Evolutionary conservation across 2,329 filamentous ascomycete genomes (phyloP).

Genomic region (Ophiosphaerella herpotricha): DNA sequence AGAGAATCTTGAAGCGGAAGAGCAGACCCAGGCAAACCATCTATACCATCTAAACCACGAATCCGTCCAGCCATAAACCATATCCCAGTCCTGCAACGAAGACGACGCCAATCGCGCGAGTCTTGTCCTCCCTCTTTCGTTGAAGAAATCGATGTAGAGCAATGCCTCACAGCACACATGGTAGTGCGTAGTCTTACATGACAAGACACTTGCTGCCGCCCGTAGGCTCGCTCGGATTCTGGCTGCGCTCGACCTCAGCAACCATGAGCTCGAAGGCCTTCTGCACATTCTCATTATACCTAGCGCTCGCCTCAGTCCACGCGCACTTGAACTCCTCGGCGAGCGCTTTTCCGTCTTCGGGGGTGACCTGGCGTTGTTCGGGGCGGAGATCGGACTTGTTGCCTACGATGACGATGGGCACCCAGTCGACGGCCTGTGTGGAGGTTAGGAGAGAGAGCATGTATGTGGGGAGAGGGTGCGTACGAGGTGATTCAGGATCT

Average conservation of each 20-base stretch:
- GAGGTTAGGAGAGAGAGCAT: neutral
- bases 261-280: conserved; percentile 95
- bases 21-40: neutral
- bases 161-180: conserved; percentile 14
- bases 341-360: conserved; percentile 83
- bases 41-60: neutral
- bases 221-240: conserved; percentile 84
- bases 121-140: no score
- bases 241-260: conserved; percentile 89
- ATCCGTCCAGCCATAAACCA: neutral
- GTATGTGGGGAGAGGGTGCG: conserved; percentile 37
- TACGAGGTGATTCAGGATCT: conserved; percentile 95
- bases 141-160: neutral
- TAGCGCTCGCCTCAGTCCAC: conserved; percentile 92
- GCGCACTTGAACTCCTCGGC: conserved; percentile 88
- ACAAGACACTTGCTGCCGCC: conserved; percentile 79
- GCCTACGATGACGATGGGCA: conserved; percentile 91
- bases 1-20: neutral
- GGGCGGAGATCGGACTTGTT: conserved; percentile 95
- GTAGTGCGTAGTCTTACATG: conserved; percentile 66
- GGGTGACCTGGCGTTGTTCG: conserved; percentile 87
- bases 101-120: neutral
- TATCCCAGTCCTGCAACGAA: conserved; percentile 1
- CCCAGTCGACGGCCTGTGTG: conserved; percentile 80
- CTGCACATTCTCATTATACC: conserved; percentile 90